Evolutionary conservation across 257 asterid species (phyloP).

Genomic region (Salvia miltiorrhiza): DNA sequence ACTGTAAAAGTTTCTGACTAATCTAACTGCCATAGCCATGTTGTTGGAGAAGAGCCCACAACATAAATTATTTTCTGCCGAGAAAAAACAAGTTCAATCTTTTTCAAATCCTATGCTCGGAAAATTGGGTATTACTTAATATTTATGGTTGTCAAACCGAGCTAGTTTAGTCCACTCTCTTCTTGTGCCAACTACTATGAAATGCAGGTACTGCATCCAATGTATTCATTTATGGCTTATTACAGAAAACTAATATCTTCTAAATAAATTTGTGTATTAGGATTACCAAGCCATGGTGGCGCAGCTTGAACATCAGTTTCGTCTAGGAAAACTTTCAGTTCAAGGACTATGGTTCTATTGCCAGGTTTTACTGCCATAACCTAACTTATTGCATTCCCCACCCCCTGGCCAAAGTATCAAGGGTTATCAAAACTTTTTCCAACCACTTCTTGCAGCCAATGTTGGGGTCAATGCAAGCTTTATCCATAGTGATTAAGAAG

Average conservation of each 20-base stretch:
- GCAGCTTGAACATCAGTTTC: conserved; percentile 96
- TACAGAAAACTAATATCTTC: conserved; percentile 21
- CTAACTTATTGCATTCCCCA: conserved; percentile 7
- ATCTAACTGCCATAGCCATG: not conserved
- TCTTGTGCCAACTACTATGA: conserved; percentile 12
- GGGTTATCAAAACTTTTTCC: conserved; percentile 15
- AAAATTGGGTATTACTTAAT: not conserved
- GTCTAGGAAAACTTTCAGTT: conserved; percentile 82
- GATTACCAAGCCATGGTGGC: conserved; percentile 99
- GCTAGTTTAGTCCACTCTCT: conserved; percentile 8
- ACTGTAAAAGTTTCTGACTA: conserved; percentile 1
- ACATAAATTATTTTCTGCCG: not conserved
- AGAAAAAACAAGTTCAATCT: not conserved
- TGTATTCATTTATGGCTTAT: conserved; percentile 17
- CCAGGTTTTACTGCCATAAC: conserved; percentile 57
- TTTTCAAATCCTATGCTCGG: conserved; percentile 6
- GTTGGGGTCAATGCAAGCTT: conserved; percentile 96
- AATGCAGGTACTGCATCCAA: conserved; percentile 3
- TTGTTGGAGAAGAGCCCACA: conserved; percentile 3
- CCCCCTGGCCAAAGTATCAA: not conserved
- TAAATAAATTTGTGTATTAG: conserved; percentile 30
- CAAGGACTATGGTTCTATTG: conserved; percentile 99
- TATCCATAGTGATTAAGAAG: conserved; percentile 75
- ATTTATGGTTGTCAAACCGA: not conserved
- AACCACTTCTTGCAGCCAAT: conserved; percentile 62